phyloP scores from a whole-genome alignment of 2,329 filamentous ascomycete genomes.

The Nemania sp. region DNA sequence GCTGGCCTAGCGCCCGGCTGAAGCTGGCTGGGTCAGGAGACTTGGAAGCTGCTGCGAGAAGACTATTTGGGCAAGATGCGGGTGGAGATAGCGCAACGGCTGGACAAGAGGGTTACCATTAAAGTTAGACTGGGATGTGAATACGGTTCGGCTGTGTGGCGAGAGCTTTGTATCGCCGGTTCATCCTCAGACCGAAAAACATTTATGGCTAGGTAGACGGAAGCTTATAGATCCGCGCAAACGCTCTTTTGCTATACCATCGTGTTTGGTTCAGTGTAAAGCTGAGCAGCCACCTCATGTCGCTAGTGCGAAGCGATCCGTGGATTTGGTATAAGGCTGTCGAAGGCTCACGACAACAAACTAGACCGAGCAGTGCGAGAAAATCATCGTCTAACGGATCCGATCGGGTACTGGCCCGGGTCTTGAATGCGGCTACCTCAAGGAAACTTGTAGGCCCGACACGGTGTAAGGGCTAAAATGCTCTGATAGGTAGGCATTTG shows the following conservation, averaged over 20 bases:
- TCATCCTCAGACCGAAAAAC: not conserved
- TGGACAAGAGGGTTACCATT: not conserved
- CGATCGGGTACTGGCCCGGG: not conserved
- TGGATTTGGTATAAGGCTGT: slow-evolving; percentile 16
- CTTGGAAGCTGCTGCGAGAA: slow-evolving; percentile 17
- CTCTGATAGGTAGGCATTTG: too few species aligned
- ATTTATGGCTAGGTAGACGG: not conserved
- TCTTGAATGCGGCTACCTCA: too few species aligned
- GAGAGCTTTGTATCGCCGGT: not conserved
- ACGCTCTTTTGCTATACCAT: slow-evolving; percentile 1
- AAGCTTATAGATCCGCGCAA: not conserved
- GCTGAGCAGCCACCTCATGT: slow-evolving; percentile 20
- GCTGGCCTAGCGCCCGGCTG: not conserved
- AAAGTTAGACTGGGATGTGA: not conserved
- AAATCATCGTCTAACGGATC: too few species aligned
- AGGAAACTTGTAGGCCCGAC: too few species aligned
- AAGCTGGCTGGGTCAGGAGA: slow-evolving; percentile 22
- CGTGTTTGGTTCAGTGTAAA: not conserved
- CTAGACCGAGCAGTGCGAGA: too few species aligned
- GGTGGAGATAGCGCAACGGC: slow-evolving; percentile 16
- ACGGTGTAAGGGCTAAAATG: too few species aligned
- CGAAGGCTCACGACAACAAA: not conserved
- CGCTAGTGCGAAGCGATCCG: slow-evolving; percentile 10
- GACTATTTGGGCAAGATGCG: slow-evolving; percentile 20
- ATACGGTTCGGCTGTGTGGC: slow-evolving; percentile 1